phyloP scores from a whole-genome alignment of 257 asterid species.

The Dorcoceras hygrometricum region DNA sequence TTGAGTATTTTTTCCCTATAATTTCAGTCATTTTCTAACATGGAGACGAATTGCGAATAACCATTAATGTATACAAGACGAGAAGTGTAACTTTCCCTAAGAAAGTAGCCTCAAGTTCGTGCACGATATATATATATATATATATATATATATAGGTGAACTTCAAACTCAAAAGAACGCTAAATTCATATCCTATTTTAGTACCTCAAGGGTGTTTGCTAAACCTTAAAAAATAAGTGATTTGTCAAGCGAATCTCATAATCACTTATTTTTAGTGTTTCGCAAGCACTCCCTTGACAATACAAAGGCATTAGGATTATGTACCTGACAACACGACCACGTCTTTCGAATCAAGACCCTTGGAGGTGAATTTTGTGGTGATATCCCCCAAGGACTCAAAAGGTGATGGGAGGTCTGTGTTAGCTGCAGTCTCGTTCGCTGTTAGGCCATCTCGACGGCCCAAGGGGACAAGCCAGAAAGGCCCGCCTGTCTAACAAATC shows the following conservation, averaged over 20 bases:
- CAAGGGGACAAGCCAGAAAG: slow-evolving; percentile 49
- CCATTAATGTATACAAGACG: no score
- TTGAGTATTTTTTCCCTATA: no score
- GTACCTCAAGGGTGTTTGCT: no score
- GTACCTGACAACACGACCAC: slow-evolving; percentile 71
- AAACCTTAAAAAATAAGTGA: no score
- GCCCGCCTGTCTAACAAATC: slow-evolving; percentile 55
- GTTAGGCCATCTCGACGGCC: slow-evolving; percentile 79
- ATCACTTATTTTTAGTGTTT: no score
- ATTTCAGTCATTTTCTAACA: no score
- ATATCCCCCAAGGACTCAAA: slow-evolving; percentile 53
- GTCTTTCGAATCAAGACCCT: slow-evolving; percentile 66
- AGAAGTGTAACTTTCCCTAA: no score
- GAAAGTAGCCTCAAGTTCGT: no score
- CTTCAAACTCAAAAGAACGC: not conserved
- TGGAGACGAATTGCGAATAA: no score
- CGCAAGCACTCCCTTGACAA: no score
- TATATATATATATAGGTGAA: not conserved
- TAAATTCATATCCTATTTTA: not conserved
- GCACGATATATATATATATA: no score
- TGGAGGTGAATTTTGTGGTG: slow-evolving; percentile 53
- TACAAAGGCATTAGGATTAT: not conserved
- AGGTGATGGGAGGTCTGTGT: slow-evolving; percentile 63
- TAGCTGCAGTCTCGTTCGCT: slow-evolving; percentile 56
- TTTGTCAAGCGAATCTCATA: no score